Evolutionary conservation across 73 alveolate species (phyloP), one percentile per base, ranked within the genome.

Genomic region (Breviolum minutum): DNA sequence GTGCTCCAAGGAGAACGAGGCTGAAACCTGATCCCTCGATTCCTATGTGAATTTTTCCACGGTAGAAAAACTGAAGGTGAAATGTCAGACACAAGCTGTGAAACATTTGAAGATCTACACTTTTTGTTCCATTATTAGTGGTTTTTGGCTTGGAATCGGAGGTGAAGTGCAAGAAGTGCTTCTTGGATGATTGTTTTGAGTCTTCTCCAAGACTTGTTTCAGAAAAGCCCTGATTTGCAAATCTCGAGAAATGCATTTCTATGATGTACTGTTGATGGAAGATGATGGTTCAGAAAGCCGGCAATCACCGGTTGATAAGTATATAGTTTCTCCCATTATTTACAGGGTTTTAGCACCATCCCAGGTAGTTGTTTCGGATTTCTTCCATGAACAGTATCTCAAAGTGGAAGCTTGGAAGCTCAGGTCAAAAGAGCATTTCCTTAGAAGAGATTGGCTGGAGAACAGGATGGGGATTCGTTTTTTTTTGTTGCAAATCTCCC

Each of bases 371-470:
- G n/a, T n/a, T n/a, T n/a, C n/a, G n/a, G n/a, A n/a, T n/a, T n/a
- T n/a, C n/a, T n/a, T n/a, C n/a, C n/a, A n/a, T n/a, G n/a, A n/a
- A n/a, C n/a, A n/a, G n/a, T n/a, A n/a, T 5, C 60, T 76, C 14
- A 24, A n/a, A 54, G 84, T 24, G 86, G 19, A 24, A 8, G 20
- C 20, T 30, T 70, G 7, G 68, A 12, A 64, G 66, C 95, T 66
- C n/a, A 88, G 95, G 95, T 88, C 9, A 11, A 20, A 66, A 88
- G 61, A 68, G 62, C 70, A 88, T 88, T 60, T 69, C 95, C 26
- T 70, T 88, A 9, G 86, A 88, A 74, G 95, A 88, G 60, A 88
- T 27, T 32, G 95, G 95, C 60, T 88, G 95, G 95, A 73, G 95
- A 32, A 88, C 95, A 88, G 95, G 95, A 88, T 62, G 4, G 69